phyloP scores from a whole-genome alignment of 176 grass and related monocot genomes.

The Bothriochloa decipiens region DNA sequence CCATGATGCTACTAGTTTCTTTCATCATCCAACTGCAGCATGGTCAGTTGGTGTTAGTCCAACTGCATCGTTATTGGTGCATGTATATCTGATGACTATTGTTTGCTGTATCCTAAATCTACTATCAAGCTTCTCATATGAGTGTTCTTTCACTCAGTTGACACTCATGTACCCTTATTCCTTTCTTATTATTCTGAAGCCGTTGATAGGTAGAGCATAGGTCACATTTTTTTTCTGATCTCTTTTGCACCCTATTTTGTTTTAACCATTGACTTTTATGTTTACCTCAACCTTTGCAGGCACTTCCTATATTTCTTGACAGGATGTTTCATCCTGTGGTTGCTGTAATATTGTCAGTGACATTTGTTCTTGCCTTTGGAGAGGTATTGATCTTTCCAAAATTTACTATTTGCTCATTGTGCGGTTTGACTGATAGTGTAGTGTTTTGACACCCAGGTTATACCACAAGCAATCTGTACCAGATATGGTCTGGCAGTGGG shows the following conservation, averaged over 20 bases:
- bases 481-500: constrained; percentile 97
- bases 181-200: constrained; percentile 31
- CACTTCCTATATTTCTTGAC: constrained; percentile 97
- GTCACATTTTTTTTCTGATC: constrained; percentile 10
- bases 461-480: constrained; percentile 99
- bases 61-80: not conserved
- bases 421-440: constrained; percentile 32
- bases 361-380: constrained; percentile 96
- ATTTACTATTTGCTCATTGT: constrained; percentile 3
- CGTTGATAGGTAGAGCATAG: constrained; percentile 1
- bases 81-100: not conserved
- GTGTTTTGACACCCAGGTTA: constrained; percentile 68
- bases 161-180: constrained; percentile 10
- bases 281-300: constrained; percentile 58
- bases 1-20: not conserved
- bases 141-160: constrained; percentile 3
- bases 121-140: not conserved
- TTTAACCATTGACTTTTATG: constrained; percentile 19
- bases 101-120: not conserved
- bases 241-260: constrained; percentile 9
- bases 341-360: constrained; percentile 95
- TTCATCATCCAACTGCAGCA: constrained; percentile 11
- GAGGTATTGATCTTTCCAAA: constrained; percentile 57
- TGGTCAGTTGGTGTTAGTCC: constrained; percentile 13
- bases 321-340: constrained; percentile 97